Evolutionary conservation across 257 asterid genomes (phyloP).

Genomic region (Rehmannia glutinosa): DNA sequence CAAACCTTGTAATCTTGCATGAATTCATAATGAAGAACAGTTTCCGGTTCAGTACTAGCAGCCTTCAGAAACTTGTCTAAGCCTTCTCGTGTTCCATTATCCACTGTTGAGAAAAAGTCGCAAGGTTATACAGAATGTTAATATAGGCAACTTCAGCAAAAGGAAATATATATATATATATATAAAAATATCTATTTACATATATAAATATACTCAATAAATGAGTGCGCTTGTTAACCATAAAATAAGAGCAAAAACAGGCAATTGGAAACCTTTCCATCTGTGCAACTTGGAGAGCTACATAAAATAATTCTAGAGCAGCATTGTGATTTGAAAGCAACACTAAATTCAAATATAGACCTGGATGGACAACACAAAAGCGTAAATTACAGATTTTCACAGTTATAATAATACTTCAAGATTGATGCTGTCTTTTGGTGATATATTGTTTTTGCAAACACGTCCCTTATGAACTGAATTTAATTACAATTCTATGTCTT

Average conservation of each 20-base stretch:
- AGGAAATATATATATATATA: not conserved
- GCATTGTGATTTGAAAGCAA: not conserved
- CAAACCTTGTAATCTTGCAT: constrained; percentile 99
- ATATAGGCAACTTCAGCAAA: not conserved
- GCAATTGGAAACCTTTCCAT: not conserved
- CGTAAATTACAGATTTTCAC: not conserved
- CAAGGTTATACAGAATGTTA: not conserved
- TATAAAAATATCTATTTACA: too few relatives aligned
- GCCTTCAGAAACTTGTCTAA: constrained; percentile 94
- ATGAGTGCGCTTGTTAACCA: not conserved
- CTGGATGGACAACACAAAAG: not conserved
- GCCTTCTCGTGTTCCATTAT: constrained; percentile 94
- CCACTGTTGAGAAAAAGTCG: constrained; percentile 50
- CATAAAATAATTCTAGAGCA: not conserved
- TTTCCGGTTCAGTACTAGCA: constrained; percentile 97
- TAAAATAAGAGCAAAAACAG: constrained; percentile 10
- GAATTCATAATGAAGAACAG: constrained; percentile 95
- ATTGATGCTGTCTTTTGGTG: not conserved
- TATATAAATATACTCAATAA: not conserved
- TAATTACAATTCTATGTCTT: not conserved
- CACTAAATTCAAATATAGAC: not conserved
- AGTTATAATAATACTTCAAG: not conserved
- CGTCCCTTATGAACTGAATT: not conserved
- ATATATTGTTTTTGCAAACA: not conserved
- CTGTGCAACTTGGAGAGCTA: not conserved